Conservation (phyloP, 2,329 filamentous ascomycete species). For the Plenodomus biglobosus region DNA sequence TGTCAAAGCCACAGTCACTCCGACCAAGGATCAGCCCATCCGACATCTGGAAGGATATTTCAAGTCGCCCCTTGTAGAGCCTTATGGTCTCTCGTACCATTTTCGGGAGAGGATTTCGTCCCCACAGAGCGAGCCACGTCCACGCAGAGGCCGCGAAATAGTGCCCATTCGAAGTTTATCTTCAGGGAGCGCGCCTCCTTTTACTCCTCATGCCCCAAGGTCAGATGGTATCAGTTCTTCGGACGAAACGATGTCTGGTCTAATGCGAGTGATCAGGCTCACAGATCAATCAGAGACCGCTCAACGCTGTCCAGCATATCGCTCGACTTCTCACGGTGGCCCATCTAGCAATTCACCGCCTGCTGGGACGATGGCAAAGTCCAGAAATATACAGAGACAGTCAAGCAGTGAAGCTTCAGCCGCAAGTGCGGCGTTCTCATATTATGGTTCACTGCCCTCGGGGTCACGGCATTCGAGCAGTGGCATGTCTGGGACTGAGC, state of each 20-base stretch:
- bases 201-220: not conserved
- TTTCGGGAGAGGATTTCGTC: not conserved
- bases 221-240: not conserved
- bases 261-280: not conserved
- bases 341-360: not conserved
- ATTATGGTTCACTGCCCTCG: not conserved
- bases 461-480: not conserved
- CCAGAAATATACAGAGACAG: not conserved
- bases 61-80: not conserved
- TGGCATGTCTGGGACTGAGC: not conserved
- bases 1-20: constrained; percentile 1
- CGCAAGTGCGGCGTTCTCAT: not conserved
- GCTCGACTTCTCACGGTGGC: not conserved
- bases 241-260: not conserved
- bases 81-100: not conserved
- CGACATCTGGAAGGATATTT: constrained; percentile 13
- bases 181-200: not conserved
- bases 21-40: not conserved
- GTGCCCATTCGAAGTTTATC: not conserved
- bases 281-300: not conserved
- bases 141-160: not conserved
- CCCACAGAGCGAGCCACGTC: not conserved
- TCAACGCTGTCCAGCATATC: not conserved
- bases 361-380: not conserved
- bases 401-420: not conserved